A percentile compares a stretch with the other conserved stretches of the same genome.
These are phyloP conservation scores for Ottelia alismoides DNA, from an alignment of 106 monocot genomes.

Conservation along the genomic window DNA sequence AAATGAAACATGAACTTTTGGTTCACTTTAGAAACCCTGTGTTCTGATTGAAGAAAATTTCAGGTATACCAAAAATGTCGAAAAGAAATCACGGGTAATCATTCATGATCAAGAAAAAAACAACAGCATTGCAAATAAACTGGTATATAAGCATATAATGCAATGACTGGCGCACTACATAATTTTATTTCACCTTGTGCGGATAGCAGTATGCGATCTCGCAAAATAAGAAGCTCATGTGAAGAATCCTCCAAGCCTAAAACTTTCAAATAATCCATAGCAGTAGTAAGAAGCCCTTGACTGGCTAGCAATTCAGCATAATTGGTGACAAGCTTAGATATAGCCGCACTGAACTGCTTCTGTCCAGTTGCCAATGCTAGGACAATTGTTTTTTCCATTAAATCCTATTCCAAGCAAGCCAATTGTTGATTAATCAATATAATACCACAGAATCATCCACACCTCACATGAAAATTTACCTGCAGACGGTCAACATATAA, in stretches of 20 bases:
- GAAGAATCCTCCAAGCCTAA: conserved; percentile 67
- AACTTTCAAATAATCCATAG: conserved; percentile 87
- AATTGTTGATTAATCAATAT: too few relatives aligned
- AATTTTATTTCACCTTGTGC: conserved; percentile 46
- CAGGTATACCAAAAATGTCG: too few relatives aligned
- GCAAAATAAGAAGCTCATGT: conserved; percentile 66
- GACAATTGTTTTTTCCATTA: conserved; percentile 92
- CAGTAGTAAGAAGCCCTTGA: conserved; percentile 91
- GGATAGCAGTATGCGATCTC: conserved; percentile 57
- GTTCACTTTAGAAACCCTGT: too few relatives aligned
- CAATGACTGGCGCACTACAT: too few relatives aligned
- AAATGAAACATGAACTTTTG: too few relatives aligned
- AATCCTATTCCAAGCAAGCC: too few relatives aligned
- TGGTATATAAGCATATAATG: conserved; percentile 1
- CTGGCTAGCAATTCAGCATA: conserved; percentile 91
- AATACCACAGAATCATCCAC: too few relatives aligned
- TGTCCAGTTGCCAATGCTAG: conserved; percentile 81
- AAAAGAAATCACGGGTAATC: too few relatives aligned
- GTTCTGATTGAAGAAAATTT: too few relatives aligned
- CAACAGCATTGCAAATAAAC: neutral
- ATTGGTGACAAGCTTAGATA: conserved; percentile 86
- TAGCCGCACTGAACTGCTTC: conserved; percentile 61
- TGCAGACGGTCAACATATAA: conserved; percentile 90
- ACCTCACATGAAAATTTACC: too few relatives aligned
- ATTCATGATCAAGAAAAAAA: too few relatives aligned